Conservation (phyloP, 345 rosid genomes). For the Diplotaxis tenuifolia region DNA sequence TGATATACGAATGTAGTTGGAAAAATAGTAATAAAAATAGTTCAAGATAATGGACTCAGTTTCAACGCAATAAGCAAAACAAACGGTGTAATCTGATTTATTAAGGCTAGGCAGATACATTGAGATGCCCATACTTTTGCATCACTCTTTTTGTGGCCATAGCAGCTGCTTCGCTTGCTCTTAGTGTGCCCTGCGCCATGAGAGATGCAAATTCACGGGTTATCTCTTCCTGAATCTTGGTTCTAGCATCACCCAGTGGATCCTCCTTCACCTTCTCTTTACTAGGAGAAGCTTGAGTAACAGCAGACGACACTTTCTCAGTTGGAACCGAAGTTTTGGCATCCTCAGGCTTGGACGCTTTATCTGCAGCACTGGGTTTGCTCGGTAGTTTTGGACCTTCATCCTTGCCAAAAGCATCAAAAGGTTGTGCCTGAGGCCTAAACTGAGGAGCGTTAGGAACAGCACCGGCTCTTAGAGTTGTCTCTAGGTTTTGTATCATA, state of each 20-base stretch:
- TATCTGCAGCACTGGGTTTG: conserved; percentile 4
- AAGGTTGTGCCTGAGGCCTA: conserved; percentile 46
- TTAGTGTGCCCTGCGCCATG: conserved; percentile 81
- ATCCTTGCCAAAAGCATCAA: conserved; percentile 29
- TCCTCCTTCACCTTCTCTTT: conserved; percentile 45
- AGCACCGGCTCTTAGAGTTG: conserved; percentile 76
- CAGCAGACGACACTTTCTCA: conserved; percentile 33
- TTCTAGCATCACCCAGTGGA: conserved; percentile 68
- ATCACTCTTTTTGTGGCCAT: conserved; percentile 80
- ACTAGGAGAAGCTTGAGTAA: conserved; percentile 37
- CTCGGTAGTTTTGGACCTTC: conserved; percentile 15
- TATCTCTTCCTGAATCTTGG: conserved; percentile 89
- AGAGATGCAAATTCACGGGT: conserved; percentile 63
- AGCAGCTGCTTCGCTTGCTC: conserved; percentile 93
- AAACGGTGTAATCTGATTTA: not conserved
- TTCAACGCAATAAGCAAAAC: conserved; percentile 3
- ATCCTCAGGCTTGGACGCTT: conserved; percentile 23
- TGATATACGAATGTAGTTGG: not conserved
- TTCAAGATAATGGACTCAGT: not conserved
- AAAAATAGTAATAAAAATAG: conserved; percentile 9
- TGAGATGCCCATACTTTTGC: conserved; percentile 72
- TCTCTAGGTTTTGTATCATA: conserved; percentile 82
- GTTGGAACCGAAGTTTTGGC: conserved; percentile 9
- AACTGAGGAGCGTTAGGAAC: conserved; percentile 91
- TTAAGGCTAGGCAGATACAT: conserved; percentile 39